Percentiles rank a stretch among this genome's conserved stretches.
These are phyloP conservation scores for Hypoxylon sp. DNA, from an alignment of 2,329 filamentous ascomycete genomes.

Conservation along the genomic window DNA sequence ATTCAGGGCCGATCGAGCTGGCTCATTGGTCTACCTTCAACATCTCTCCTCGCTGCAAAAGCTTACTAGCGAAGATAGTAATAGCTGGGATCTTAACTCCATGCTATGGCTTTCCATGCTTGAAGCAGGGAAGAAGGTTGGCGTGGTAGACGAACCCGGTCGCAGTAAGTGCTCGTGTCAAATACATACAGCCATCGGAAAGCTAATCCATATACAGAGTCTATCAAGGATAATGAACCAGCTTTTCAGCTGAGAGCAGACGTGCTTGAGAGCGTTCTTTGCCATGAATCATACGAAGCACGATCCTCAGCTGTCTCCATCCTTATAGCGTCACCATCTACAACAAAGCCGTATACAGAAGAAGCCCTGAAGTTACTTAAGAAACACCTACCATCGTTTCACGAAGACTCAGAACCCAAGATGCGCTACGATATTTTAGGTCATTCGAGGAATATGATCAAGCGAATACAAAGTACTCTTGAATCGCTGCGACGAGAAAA, in stretches of 20 bases:
- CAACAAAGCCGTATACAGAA: conserved; percentile 74
- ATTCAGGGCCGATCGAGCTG: conserved; percentile 65
- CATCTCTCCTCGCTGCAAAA: conserved; percentile 61
- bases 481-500: conserved; percentile 56
- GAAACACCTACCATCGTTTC: conserved; percentile 72
- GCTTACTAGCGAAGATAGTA: conserved; percentile 54
- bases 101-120: conserved; percentile 72
- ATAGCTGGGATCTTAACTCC: conserved; percentile 61
- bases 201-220: conserved; percentile 28
- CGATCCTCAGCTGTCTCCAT: conserved; percentile 84
- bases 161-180: conserved; percentile 32
- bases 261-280: conserved; percentile 62
- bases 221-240: conserved; percentile 38
- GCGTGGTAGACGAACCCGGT: conserved; percentile 74
- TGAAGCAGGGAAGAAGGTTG: conserved; percentile 74
- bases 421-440: conserved; percentile 83
- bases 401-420: conserved; percentile 86
- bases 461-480: conserved; percentile 75
- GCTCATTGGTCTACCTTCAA: conserved; percentile 66
- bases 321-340: conserved; percentile 77
- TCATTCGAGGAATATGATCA: conserved; percentile 78
- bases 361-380: conserved; percentile 70
- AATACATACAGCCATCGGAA: conserved; percentile 37
- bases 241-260: conserved; percentile 50
- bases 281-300: conserved; percentile 68